These are phyloP conservation scores for Dipodascopsis tothii DNA, from an alignment of 805 yeast genomes.

Conservation along the genomic window DNA sequence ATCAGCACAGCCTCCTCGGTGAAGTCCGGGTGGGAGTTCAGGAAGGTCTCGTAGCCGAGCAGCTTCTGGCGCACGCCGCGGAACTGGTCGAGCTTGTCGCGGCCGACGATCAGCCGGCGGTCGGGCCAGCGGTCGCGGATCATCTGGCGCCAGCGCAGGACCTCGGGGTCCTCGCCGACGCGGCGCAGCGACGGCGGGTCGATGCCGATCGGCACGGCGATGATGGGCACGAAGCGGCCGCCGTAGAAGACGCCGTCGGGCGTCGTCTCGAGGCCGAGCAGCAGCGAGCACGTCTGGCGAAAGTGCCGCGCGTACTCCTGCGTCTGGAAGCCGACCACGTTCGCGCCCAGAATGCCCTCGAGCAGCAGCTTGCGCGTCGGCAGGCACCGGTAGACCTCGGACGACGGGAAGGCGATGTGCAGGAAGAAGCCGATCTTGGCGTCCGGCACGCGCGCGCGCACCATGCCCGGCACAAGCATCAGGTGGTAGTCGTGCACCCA, in stretches of 20 bases:
- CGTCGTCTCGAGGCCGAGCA: conserved; percentile 75
- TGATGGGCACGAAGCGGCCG: conserved; percentile 33
- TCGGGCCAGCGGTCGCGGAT: conserved; percentile 73
- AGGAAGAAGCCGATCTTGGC: conserved; percentile 88
- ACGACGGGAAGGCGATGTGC: conserved; percentile 91
- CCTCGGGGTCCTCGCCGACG: conserved; percentile 38
- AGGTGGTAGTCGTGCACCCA: conserved; percentile 96
- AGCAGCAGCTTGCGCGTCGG: conserved; percentile 76
- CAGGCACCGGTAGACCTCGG: conserved; percentile 88
- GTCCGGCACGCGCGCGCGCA: conserved; percentile 63
- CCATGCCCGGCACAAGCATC: conserved; percentile 76
- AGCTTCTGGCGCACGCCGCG: conserved; percentile 85
- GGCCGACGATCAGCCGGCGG: conserved; percentile 65
- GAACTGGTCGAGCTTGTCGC: conserved; percentile 82
- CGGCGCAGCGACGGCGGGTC: conserved; percentile 41
- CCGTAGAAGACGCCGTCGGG: conserved; percentile 61
- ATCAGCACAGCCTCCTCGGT: conserved; percentile 65
- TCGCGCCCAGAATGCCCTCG: conserved; percentile 82
- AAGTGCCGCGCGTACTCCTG: conserved; percentile 91
- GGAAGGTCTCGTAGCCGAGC: conserved; percentile 74
- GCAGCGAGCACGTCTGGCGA: conserved; percentile 77
- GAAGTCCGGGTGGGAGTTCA: conserved; percentile 63
- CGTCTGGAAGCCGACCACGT: conserved; percentile 81
- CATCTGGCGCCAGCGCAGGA: conserved; percentile 49
- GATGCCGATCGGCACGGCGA: conserved; percentile 36